Percentiles rank a stretch among this genome's conserved stretches.
Conservation (phyloP, 345 rosid species). For the Sonneratia caseolaris region DNA sequence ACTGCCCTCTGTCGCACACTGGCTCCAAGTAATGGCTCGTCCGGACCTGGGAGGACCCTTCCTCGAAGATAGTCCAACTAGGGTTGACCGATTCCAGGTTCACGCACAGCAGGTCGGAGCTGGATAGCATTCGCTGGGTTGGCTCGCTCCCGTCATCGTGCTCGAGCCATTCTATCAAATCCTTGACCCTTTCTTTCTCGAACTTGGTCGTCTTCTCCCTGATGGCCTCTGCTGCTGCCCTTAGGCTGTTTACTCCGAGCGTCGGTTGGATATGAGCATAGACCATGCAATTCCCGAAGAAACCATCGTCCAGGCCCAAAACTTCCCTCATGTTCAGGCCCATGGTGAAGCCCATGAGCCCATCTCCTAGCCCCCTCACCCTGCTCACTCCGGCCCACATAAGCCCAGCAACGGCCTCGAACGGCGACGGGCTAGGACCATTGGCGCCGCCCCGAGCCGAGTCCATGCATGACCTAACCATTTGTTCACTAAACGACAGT, state of each 20-base stretch:
- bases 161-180: slow-evolving; percentile 53
- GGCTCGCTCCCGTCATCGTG: not conserved
- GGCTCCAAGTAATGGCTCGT: slow-evolving; percentile 42
- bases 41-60: slow-evolving; percentile 23
- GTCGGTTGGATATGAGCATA: slow-evolving; percentile 22
- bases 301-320: slow-evolving; percentile 39
- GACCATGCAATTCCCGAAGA: slow-evolving; percentile 64
- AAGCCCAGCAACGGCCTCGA: slow-evolving; percentile 46
- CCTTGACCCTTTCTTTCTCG: slow-evolving; percentile 34
- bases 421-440: slow-evolving; percentile 17
- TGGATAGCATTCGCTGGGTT: slow-evolving; percentile 11
- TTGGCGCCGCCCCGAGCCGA: slow-evolving; percentile 12
- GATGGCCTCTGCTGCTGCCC: slow-evolving; percentile 28
- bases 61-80: slow-evolving; percentile 26
- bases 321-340: slow-evolving; percentile 43
- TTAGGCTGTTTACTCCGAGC: slow-evolving; percentile 5
- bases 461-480: slow-evolving; percentile 34
- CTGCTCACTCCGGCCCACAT: slow-evolving; percentile 51
- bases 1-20: slow-evolving; percentile 29
- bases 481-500: slow-evolving; percentile 29
- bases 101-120: slow-evolving; percentile 37
- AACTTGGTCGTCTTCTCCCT: slow-evolving; percentile 24
- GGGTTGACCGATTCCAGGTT: slow-evolving; percentile 31
- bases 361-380: slow-evolving; percentile 25
- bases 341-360: slow-evolving; percentile 37